Base-by-base conservation (phyloP, 345 rosid genomes). In the Mercurialis annua region DNA sequence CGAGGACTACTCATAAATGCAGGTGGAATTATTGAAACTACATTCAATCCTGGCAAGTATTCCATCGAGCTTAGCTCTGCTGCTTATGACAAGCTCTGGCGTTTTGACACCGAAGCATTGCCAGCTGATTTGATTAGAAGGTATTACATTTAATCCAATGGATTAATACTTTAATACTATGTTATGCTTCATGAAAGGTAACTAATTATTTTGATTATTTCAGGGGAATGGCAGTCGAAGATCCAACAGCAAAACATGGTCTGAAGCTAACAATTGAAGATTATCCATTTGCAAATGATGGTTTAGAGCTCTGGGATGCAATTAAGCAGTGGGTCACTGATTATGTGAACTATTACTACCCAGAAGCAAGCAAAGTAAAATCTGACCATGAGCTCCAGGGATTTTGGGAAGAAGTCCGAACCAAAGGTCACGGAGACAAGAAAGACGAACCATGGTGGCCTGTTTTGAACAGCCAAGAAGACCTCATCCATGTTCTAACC, bases 1-100 rank as follows among this genome's bases (percentile, higher is more conserved):
- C 81, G 92, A 24, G 68, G 58, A 60, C 70, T 33, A 14, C 83
- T 86, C 6, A 34, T 83, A 66, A 84, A 75, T 36, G 40, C 40
- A 36, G 9, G 40, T 36, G 40, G 40, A 3, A 36, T 36, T 3
- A 36, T 36, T 9, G 40, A 36, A 36, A 36, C 5, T 9, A 36
- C 40, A 3, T 36, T 36, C 40, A 3, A 4, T 36, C 40, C 40
- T 0, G 80, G 78, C 4, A 86, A 80, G 69, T 83, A 82, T 60
- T 71, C 84, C 24, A 3, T 78, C 4, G 86, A 85, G 82, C 70
- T 85, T 20, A 73, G 88, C 64, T 82, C 96, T 2, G 86, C 47
- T 3, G 81, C 78, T 31, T 83, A 83, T 47, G 86, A 73, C 27
- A 38, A 38, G 44, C 40, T 36, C 40, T 36, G 40, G 40, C 40